Base-by-base conservation (phyloP, 768 basidiomycete genomes). In the Gymnopilus dilepis region DNA sequence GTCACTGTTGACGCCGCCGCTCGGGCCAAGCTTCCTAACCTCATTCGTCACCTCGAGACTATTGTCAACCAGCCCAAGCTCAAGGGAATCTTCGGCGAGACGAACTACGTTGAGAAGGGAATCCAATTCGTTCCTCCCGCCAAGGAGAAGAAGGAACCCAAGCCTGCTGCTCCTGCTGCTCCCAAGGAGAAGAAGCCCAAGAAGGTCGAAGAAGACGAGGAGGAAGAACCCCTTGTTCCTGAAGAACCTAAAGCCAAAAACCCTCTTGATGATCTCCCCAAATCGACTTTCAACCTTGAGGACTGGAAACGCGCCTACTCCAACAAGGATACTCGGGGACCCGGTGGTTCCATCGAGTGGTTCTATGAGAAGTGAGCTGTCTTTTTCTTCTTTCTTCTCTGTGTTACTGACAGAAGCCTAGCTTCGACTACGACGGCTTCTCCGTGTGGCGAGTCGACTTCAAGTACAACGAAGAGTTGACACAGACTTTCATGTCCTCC, bases 261-360 rank as follows among this genome's bases (percentile, higher is more conserved):
- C 84, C 97, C 97, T 26, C 88, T 97, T 55, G 97, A 97, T 65
- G 83, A 86, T 63, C 86, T 98, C 40, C 94, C 95, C 67, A 96
- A 93, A 77, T 91, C 92, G 11, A 78, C 84, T 5, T 87, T 93
- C 77, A 94, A 94, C 81, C 86, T 95, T 59, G 92, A 97, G 76
- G 95, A 98, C 78, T 97, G 94, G 95, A 98, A 98, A 77, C 89
- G 94, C 45, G 90, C 92, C 43, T 99, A 99, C 83, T 97, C 95
- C 70, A 99, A 98, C 90, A 89, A 90, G 76, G 95, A 98, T n/a
- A 98, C 96, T 38, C 88, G 92, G 57, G 94, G 92, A 37, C 67
- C 90, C 17, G 87, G 76, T 43, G 95, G 92, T 64, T 76, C 94
- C 53, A 70, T 99, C 38, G 94, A 97, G 76, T 99, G 97, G 97